Percentiles rank a stretch among this genome's conserved stretches.
phyloP scores from a whole-genome alignment of 345 rosid species.

The Excoecaria agallocha region DNA sequence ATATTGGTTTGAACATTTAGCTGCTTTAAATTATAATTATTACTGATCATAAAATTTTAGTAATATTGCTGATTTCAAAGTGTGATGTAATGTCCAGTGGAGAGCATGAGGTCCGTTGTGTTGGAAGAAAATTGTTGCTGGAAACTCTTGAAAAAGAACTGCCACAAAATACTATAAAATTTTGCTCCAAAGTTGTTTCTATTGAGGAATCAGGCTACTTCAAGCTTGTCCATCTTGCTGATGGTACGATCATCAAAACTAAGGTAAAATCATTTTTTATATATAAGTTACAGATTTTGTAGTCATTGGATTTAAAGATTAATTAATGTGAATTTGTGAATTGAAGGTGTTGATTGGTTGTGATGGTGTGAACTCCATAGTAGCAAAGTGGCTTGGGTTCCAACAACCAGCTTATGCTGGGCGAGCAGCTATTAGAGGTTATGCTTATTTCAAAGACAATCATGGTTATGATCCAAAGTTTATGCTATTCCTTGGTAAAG shows the following conservation, averaged over 20 bases:
- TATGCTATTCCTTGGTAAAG: constrained; percentile 41
- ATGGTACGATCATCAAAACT: constrained; percentile 53
- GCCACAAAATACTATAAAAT: constrained; percentile 57
- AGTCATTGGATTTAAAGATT: too few species aligned
- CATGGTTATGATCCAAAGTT: constrained; percentile 44
- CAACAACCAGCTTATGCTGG: constrained; percentile 36
- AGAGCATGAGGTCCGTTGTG: constrained; percentile 49
- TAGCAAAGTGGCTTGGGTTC: constrained; percentile 66
- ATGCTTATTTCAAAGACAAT: constrained; percentile 28
- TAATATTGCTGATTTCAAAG: background rate
- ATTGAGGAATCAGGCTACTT: constrained; percentile 53
- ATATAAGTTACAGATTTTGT: background rate
- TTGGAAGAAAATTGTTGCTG: constrained; percentile 50
- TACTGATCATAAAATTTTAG: background rate
- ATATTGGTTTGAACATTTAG: too few species aligned
- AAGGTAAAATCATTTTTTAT: constrained; percentile 40
- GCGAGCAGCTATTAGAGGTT: constrained; percentile 47
- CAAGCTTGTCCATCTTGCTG: constrained; percentile 56
- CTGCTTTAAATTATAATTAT: too few species aligned
- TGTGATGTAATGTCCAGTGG: constrained; percentile 23
- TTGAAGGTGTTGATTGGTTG: constrained; percentile 64
- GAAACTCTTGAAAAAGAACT: constrained; percentile 54
- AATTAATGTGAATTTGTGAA: background rate
- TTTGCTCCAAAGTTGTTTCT: constrained; percentile 61
- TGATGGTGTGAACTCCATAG: constrained; percentile 67